Percentiles rank a stretch among this genome's conserved stretches.
phyloP scores from a whole-genome alignment of 202 grass and related monocot genomes.

The Zoysia matrella region DNA sequence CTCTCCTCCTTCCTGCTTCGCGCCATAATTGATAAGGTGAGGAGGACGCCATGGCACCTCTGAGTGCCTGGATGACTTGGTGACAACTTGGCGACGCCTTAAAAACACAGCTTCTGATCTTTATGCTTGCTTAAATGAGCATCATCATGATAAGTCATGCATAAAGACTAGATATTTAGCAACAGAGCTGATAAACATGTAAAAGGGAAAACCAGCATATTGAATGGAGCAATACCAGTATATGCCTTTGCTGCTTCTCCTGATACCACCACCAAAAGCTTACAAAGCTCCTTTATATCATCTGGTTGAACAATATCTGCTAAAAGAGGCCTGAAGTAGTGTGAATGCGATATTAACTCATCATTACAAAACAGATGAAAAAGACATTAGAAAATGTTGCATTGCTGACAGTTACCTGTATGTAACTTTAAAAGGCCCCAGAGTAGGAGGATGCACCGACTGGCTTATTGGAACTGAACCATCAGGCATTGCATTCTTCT shows the following conservation, averaged over 20 bases:
- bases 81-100: too few relatives aligned
- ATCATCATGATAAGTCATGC: conserved; percentile 27
- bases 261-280: conserved; percentile 78
- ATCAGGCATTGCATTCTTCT: too few relatives aligned
- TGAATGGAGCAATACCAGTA: conserved; percentile 58
- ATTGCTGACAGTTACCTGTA: conserved; percentile 74
- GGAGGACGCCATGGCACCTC: too few relatives aligned
- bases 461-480: too few relatives aligned
- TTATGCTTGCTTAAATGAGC: conserved; percentile 24
- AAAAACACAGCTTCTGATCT: conserved; percentile 16
- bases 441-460: too few relatives aligned
- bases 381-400: conserved; percentile 23
- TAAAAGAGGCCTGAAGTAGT: conserved; percentile 84
- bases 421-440: not conserved
- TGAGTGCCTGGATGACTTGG: too few relatives aligned
- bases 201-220: conserved; percentile 25
- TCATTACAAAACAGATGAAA: conserved; percentile 46
- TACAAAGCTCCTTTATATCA: conserved; percentile 85
- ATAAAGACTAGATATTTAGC: conserved; percentile 29
- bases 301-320: conserved; percentile 80
- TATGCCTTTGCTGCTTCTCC: conserved; percentile 65
- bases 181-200: conserved; percentile 14
- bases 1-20: too few relatives aligned
- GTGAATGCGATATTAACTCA: conserved; percentile 31
- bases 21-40: too few relatives aligned